Conservation (phyloP, 2,329 filamentous ascomycete genomes). For the Hawksworthiomyces lignivorus region DNA sequence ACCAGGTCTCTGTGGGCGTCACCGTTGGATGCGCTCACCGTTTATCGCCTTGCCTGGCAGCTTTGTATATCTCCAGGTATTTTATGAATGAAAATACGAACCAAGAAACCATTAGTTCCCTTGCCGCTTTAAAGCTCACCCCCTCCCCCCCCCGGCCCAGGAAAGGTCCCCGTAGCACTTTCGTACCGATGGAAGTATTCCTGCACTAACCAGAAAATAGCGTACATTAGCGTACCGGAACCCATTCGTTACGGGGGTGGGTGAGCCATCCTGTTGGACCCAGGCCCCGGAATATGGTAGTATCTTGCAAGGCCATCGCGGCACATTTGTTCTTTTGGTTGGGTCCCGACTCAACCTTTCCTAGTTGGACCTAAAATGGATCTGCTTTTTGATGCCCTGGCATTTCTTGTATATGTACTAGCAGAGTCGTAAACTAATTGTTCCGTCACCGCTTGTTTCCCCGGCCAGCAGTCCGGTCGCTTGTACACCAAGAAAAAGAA, state of each 20-base stretch:
- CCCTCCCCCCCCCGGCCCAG: not conserved
- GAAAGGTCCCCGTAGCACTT: not conserved
- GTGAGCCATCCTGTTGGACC: slow-evolving; percentile 14
- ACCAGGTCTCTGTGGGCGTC: too few species aligned
- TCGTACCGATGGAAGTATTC: not conserved
- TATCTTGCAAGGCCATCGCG: slow-evolving; percentile 1
- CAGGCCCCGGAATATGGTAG: slow-evolving; percentile 8
- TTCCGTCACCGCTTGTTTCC: slow-evolving; percentile 15
- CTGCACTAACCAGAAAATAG: slow-evolving; percentile 1
- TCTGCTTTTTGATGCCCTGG: slow-evolving; percentile 9
- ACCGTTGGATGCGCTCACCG: too few species aligned
- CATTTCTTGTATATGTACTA: slow-evolving; percentile 7
- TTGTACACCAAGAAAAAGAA: not conserved
- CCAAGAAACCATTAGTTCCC: too few species aligned
- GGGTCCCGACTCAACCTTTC: slow-evolving; percentile 6
- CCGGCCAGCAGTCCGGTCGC: slow-evolving; percentile 3
- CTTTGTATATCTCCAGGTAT: too few species aligned
- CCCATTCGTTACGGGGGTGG: slow-evolving; percentile 5
- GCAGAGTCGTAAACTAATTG: slow-evolving; percentile 2
- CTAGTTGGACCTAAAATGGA: slow-evolving; percentile 8
- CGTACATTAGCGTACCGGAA: slow-evolving; percentile 8
- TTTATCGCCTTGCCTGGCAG: too few species aligned
- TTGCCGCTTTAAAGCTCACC: too few species aligned
- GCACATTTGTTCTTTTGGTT: slow-evolving; percentile 5
- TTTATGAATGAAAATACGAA: too few species aligned